Base-by-base conservation (phyloP, 2,329 filamentous ascomycete species). In the Onygenales sp. region DNA sequence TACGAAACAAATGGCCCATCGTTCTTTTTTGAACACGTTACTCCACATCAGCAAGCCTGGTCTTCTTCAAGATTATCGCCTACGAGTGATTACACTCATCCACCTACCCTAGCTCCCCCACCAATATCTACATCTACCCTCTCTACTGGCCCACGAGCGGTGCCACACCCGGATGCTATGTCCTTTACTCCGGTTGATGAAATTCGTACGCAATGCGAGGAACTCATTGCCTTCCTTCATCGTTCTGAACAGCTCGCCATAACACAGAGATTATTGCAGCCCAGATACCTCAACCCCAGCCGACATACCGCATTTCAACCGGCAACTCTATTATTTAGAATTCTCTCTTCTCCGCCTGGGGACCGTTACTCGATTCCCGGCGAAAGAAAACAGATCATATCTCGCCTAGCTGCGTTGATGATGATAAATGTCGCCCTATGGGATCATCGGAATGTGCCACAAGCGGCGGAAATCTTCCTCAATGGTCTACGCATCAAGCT, bases 341-440 rank as follows among this genome's bases (percentile, higher is more conserved):
- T 71, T 6, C 63, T 72, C 13, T 59, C 61, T 7, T 61, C 67
- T 2, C 67, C 69, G 4, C 61, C 65, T 2, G 64, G 60, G 2
- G 54, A 61, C 21, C 65, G 67, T 13, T 69, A 67, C 50, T 67
- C 67, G 1, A 58, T 65, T 13, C 64, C 65, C 5, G 68, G 65
- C 17, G 60, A 69, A 47, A 64, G 68, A n/a, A 71, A 70, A 54
- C 68, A 71, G 54, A 67, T 69, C 48, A 63, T 71, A 43, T 60
- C 68, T 17, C 65, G 68, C 17, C 53, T 71, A 1, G 66, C 64
- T 9, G 59, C 64, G 1, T 49, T 72, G 33, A 65, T 71, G 49
- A 70, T 66, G 52, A 58, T 72, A 48, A 72, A 72, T 53, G 64
- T 65, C 4, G 68, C 65, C 4, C 59, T 72, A 9, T 73, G 69